Base-by-base conservation (phyloP, 352 stramenopile genomes). In the Pythium monospermum region DNA sequence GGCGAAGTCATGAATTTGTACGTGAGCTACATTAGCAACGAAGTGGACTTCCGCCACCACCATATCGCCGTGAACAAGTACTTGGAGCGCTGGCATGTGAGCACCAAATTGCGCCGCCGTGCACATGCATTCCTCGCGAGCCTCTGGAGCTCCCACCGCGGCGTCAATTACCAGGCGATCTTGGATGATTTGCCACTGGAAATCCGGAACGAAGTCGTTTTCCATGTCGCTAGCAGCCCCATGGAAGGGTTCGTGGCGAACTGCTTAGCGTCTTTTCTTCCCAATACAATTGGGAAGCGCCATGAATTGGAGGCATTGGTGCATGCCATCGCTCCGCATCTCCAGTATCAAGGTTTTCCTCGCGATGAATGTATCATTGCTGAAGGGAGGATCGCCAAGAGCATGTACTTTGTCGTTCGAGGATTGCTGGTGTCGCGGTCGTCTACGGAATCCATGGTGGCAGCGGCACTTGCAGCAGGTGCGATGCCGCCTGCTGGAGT, bases 351-450 rank as follows among this genome's bases (percentile, higher is more conserved):
- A 54, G 66, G 73, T 15, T 90, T 85, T 36, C 76, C 76, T 12
- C 71, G 75, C 19, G 76, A 82, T 37, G 78, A 89, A 26, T 69
- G 52, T 6, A 72, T 87, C 16, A 52, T 89, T 11, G 53, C 76
- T 22, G 76, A 90, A 62, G 78, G 78, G 1, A 82, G 63, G 19
- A 78, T 87, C 40, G 63, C 71, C 2, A 83, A 78, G 31, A 66
- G 73, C 22, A 84, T 87, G 73, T 90, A 81, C 57, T 87, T 90
- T 40, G 73, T 90, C 19, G 65, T 84, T 6, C 73, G 78, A 37
- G 78, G 78, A 1, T 25, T 73, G 19, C 55, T 90, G 0, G 44
- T 78, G 0, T 57, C 64, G 6, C 59, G 43, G 12, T 68, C 52
- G 0, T 59, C 7, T 16, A 41, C 47, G 5, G 43, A 58, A 25